These are phyloP conservation scores for Pinus albicaulis DNA, from an alignment of 75 land plant species.

Conservation along the genomic window DNA sequence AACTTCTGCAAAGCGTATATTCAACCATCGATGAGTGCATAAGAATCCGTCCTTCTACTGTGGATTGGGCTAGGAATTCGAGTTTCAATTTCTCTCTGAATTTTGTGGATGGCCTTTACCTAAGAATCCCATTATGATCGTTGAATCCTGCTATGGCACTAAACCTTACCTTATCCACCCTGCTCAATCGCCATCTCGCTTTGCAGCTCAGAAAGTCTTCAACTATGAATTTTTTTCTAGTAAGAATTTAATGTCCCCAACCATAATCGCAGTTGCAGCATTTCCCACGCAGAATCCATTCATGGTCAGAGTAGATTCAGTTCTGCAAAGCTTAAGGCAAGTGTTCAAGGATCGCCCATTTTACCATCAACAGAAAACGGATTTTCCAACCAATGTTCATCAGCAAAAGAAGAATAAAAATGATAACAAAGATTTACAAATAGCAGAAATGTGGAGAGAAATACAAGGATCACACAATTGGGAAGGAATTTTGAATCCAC, in stretches of 20 bases:
- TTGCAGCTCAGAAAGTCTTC: too few species aligned
- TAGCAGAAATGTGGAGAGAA: constrained; percentile 36
- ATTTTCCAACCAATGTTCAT: not conserved
- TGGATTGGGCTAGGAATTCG: too few species aligned
- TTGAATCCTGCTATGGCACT: too few species aligned
- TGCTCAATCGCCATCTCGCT: too few species aligned
- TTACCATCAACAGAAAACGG: not conserved
- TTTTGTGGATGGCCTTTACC: not conserved
- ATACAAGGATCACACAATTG: constrained; percentile 67
- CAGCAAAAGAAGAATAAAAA: not conserved
- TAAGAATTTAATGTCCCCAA: not conserved
- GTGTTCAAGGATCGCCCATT: not conserved
- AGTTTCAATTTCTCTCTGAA: not conserved
- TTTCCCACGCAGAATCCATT: not conserved
- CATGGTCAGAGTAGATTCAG: not conserved
- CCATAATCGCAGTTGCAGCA: not conserved
- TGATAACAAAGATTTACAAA: not conserved
- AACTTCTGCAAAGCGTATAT: too few species aligned
- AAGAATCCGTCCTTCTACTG: too few species aligned
- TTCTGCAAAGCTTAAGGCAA: not conserved
- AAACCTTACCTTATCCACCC: too few species aligned
- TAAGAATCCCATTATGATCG: not conserved
- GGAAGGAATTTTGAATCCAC: constrained; percentile 32
- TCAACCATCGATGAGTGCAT: too few species aligned
- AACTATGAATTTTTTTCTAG: not conserved